Evolutionary conservation across 176 grass and related monocot species (phyloP).

Genomic region (Aegilops longissima): DNA sequence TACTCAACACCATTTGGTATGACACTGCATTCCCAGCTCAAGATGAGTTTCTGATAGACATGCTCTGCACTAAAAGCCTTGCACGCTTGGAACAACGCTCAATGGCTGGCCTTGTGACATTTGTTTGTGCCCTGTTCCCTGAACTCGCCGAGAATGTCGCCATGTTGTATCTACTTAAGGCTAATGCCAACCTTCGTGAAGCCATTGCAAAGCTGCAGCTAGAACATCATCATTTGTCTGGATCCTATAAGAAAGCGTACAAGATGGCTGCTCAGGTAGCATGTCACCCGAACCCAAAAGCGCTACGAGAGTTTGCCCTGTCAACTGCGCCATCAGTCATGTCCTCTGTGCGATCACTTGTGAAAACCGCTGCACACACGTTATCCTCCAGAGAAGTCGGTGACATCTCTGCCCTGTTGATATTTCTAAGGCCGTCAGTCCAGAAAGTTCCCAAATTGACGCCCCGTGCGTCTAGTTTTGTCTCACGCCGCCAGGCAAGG

Average conservation of each 20-base stretch:
- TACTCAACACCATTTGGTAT: neutral
- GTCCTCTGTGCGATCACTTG: neutral
- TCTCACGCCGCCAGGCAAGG: neutral
- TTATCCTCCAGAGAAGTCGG: neutral
- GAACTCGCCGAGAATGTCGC: neutral
- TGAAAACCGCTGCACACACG: neutral
- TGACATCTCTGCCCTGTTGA: neutral
- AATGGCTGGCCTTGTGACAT: neutral
- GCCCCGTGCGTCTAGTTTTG: neutral
- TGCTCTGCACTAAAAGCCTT: neutral
- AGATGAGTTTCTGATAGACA: neutral
- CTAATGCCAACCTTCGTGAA: neutral
- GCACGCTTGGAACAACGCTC: neutral
- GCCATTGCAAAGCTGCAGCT: neutral
- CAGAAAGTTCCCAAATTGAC: neutral
- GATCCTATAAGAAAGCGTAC: neutral
- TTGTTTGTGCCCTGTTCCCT: neutral
- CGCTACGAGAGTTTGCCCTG: neutral
- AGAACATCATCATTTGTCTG: neutral
- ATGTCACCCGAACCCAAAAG: neutral
- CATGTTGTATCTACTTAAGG: neutral
- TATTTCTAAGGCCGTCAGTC: no score
- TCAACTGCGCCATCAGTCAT: neutral
- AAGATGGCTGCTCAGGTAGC: neutral
- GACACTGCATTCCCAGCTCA: neutral